Evolutionary conservation across 108 stramenopile genomes (phyloP).

Genomic region (Skeletonema potamos): DNA sequence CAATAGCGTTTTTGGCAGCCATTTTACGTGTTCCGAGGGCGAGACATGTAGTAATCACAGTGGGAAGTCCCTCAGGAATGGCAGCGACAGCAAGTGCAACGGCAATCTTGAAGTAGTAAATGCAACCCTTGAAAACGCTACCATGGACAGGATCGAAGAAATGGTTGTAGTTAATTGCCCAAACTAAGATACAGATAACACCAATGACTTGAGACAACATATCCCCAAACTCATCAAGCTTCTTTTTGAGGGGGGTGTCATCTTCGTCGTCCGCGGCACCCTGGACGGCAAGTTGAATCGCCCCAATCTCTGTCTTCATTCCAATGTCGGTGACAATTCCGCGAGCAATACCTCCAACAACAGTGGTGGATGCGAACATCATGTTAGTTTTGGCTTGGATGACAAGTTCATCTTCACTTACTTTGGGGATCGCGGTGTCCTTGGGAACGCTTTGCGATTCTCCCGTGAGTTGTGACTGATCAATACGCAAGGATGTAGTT

Average conservation of each 20-base stretch:
- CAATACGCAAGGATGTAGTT: slow-evolving; percentile 39
- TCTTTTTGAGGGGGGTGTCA: slow-evolving; percentile 82
- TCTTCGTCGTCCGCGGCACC: slow-evolving; percentile 61
- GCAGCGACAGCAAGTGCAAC: slow-evolving; percentile 89
- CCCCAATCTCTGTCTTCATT: slow-evolving; percentile 82
- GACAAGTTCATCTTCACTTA: slow-evolving; percentile 38
- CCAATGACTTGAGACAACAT: slow-evolving; percentile 77
- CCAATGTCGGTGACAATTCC: slow-evolving; percentile 75
- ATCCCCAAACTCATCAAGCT: slow-evolving; percentile 83
- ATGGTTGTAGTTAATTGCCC: slow-evolving; percentile 64
- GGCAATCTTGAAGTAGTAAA: slow-evolving; percentile 85
- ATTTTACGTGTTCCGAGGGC: slow-evolving; percentile 75
- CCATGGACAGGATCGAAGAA: slow-evolving; percentile 66
- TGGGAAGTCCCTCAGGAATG: slow-evolving; percentile 86
- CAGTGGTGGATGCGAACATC: slow-evolving; percentile 77
- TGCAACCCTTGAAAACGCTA: slow-evolving; percentile 50
- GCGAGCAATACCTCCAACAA: slow-evolving; percentile 65
- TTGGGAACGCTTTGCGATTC: slow-evolving; percentile 45
- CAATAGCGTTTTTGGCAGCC: slow-evolving; percentile 57
- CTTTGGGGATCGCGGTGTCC: slow-evolving; percentile 8
- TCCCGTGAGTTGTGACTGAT: slow-evolving; percentile 54
- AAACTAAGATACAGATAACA: slow-evolving; percentile 76
- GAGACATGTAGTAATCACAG: slow-evolving; percentile 82
- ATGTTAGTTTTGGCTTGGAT: slow-evolving; percentile 78
- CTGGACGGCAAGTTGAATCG: slow-evolving; percentile 58